Evolutionary conservation across 306 rosid species (phyloP).

Genomic region (Morella rubra): DNA sequence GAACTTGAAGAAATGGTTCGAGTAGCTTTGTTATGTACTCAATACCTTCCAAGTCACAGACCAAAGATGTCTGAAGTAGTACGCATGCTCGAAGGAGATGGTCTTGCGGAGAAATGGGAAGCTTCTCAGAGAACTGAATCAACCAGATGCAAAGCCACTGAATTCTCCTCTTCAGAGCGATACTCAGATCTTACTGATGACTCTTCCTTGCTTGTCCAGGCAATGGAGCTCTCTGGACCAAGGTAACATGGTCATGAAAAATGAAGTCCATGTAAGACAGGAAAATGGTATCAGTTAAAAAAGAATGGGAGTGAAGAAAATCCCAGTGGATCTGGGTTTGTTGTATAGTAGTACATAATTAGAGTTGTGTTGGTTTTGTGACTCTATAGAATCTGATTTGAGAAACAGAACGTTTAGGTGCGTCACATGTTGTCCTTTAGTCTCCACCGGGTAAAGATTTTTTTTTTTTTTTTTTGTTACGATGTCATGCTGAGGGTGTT

Average conservation of each 20-base stretch:
- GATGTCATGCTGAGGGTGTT: slow-evolving; percentile 27
- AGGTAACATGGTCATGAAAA: slow-evolving; percentile 38
- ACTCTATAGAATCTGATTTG: slow-evolving; percentile 49
- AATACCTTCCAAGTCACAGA: slow-evolving; percentile 71
- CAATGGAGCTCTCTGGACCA: slow-evolving; percentile 99
- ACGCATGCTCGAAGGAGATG: slow-evolving; percentile 98
- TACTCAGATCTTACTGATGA: slow-evolving; percentile 96
- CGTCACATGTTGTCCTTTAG: slow-evolving; percentile 24
- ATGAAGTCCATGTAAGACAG: slow-evolving; percentile 1
- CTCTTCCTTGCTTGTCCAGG: slow-evolving; percentile 92
- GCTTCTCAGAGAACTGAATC: slow-evolving; percentile 84
- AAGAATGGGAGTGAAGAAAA: slow-evolving; percentile 18
- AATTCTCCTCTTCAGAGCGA: slow-evolving; percentile 78
- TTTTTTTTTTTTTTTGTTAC: slow-evolving; percentile 21
- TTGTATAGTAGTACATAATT: slow-evolving; percentile 39
- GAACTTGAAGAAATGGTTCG: slow-evolving; percentile 89
- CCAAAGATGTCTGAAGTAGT: slow-evolving; percentile 98
- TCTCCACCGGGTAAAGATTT: slow-evolving; percentile 9
- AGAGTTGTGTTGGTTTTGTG: slow-evolving; percentile 32
- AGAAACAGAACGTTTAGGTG: slow-evolving; percentile 34
- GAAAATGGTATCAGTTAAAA: slow-evolving; percentile 8
- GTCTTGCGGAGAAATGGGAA: slow-evolving; percentile 98
- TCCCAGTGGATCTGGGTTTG: slow-evolving; percentile 28
- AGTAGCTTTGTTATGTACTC: slow-evolving; percentile 89
- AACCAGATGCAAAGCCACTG: slow-evolving; percentile 69